phyloP scores from a whole-genome alignment of 345 rosid species.

The Eucalyptus guilfoylei region DNA sequence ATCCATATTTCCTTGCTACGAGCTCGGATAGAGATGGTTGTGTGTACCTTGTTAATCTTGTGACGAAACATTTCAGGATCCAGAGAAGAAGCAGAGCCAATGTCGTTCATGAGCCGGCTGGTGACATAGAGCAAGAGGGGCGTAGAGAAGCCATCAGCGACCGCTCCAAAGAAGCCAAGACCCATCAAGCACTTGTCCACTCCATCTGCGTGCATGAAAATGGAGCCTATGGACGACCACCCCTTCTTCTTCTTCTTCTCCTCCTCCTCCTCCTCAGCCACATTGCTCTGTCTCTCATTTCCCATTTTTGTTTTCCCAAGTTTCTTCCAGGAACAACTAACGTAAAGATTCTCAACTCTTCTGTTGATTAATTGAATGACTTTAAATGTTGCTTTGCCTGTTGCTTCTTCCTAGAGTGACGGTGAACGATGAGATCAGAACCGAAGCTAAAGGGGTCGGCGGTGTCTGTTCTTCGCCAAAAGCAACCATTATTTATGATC shows the following conservation, averaged over 20 bases:
- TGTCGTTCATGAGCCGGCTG: constrained; percentile 59
- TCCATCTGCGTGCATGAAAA: constrained; percentile 61
- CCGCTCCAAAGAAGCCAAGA: constrained; percentile 55
- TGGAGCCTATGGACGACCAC: constrained; percentile 28
- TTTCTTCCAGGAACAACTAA: background rate
- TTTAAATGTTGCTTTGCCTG: background rate
- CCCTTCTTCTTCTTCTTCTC: background rate
- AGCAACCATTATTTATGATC: background rate
- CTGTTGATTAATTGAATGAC: background rate
- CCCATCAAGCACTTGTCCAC: constrained; percentile 49
- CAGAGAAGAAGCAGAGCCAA: constrained; percentile 26
- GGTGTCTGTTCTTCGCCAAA: background rate
- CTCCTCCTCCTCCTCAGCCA: background rate
- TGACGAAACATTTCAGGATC: constrained; percentile 16
- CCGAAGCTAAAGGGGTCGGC: background rate
- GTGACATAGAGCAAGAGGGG: constrained; percentile 51
- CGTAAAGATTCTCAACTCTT: background rate
- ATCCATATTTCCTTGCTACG: background rate
- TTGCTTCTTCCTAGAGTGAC: background rate
- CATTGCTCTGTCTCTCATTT: background rate
- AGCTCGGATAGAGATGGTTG: background rate
- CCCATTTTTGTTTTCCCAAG: background rate
- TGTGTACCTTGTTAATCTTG: constrained; percentile 32
- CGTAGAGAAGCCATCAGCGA: constrained; percentile 61
- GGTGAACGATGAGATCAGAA: background rate